Conservation (phyloP, 352 stramenopile genomes). For the Phytophthora quininea region DNA sequence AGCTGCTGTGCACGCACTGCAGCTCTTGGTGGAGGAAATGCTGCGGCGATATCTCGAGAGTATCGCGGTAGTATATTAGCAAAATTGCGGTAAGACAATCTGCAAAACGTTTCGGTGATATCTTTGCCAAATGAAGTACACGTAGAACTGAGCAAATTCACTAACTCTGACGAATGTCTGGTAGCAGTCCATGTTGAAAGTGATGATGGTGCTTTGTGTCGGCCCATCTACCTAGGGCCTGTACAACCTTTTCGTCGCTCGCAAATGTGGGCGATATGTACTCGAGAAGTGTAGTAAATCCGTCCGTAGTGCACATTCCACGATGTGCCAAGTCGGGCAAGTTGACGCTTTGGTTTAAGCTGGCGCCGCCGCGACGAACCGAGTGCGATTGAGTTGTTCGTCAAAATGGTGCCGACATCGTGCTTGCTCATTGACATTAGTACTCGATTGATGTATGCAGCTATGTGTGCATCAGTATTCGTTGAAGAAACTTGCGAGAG, state of each 20-base stretch:
- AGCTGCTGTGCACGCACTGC: not conserved
- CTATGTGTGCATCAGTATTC: not conserved
- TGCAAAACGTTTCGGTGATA: slow-evolving; percentile 3
- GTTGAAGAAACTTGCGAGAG: not conserved
- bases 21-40: slow-evolving; percentile 5
- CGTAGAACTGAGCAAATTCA: not conserved
- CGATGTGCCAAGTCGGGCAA: slow-evolving; percentile 25
- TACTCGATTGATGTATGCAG: not conserved
- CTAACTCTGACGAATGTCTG: not conserved
- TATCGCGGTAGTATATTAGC: slow-evolving; percentile 16
- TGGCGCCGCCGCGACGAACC: slow-evolving; percentile 11
- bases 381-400: slow-evolving; percentile 8
- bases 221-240: slow-evolving; percentile 20
- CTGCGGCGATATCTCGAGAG: not conserved
- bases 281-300: slow-evolving; percentile 24
- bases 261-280: slow-evolving; percentile 24
- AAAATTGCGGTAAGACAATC: slow-evolving; percentile 14
- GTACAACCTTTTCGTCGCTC: slow-evolving; percentile 23
- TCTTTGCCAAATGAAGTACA: slow-evolving; percentile 5
- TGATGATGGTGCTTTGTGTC: slow-evolving; percentile 11
- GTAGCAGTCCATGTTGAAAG: slow-evolving; percentile 11
- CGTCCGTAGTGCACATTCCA: slow-evolving; percentile 23
- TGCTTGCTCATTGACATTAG: not conserved
- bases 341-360: slow-evolving; percentile 15
- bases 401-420: not conserved